phyloP scores from a whole-genome alignment of 2,329 filamentous ascomycete species.

The Paecilomyces variotii region DNA sequence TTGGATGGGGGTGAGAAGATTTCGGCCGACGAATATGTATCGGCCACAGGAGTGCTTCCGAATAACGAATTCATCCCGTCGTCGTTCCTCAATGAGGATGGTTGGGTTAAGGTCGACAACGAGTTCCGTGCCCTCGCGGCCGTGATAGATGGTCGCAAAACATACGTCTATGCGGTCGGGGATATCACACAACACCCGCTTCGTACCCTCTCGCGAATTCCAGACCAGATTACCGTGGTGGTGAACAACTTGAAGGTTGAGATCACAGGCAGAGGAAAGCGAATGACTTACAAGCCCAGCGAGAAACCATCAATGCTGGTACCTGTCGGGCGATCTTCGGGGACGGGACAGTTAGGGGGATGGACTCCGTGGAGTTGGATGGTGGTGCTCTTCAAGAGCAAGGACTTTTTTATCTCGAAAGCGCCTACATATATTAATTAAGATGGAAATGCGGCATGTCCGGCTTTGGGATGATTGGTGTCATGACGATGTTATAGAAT shows the following conservation, averaged over 20 bases:
- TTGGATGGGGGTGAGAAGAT: slow-evolving; percentile 11
- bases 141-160: neutral
- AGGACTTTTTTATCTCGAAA: slow-evolving; percentile 11
- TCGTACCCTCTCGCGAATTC: slow-evolving; percentile 4
- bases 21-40: slow-evolving; percentile 13
- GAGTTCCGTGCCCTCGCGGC: slow-evolving; percentile 6
- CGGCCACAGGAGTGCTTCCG: slow-evolving; percentile 11
- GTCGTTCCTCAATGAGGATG: slow-evolving; percentile 7
- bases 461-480: neutral
- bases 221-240: slow-evolving; percentile 3
- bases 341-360: slow-evolving; percentile 8
- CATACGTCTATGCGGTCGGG: slow-evolving; percentile 9
- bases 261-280: slow-evolving; percentile 5
- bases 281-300: slow-evolving; percentile 1
- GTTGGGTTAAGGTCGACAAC: slow-evolving; percentile 13
- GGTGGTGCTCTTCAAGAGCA: slow-evolving; percentile 10
- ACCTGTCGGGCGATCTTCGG: slow-evolving; percentile 7
- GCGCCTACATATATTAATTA: neutral
- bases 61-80: slow-evolving; percentile 13
- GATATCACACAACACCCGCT: slow-evolving; percentile 7
- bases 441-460: neutral
- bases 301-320: slow-evolving; percentile 4
- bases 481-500: neutral
- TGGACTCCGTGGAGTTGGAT: slow-evolving; percentile 7
- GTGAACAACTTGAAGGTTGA: slow-evolving; percentile 10